Evolutionary conservation across 2,329 filamentous ascomycete genomes (phyloP).

Genomic region (Fusarium equiseti): DNA sequence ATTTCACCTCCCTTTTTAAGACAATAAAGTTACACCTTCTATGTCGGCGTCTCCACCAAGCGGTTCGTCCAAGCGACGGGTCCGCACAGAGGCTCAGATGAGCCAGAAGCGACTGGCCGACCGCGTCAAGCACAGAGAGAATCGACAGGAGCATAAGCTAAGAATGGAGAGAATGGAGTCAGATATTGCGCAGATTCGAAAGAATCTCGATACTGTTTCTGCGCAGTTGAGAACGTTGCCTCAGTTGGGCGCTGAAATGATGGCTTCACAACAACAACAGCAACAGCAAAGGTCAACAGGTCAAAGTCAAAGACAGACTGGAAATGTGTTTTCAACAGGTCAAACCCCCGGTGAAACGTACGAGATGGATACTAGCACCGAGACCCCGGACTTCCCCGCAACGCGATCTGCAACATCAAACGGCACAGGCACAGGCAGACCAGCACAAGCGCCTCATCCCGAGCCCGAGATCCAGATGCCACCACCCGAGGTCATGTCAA

Average conservation of each 20-base stretch:
- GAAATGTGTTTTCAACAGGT: slow-evolving; percentile 1
- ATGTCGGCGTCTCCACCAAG: slow-evolving; percentile 35
- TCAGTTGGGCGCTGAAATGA: slow-evolving; percentile 20
- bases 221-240: slow-evolving; percentile 32
- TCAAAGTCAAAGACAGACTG: slow-evolving; percentile 7
- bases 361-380: slow-evolving; percentile 8
- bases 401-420: slow-evolving; percentile 6
- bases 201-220: slow-evolving; percentile 37
- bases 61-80: slow-evolving; percentile 32
- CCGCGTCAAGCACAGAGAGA: slow-evolving; percentile 45
- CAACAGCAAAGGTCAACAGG: not conserved
- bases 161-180: slow-evolving; percentile 46
- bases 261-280: slow-evolving; percentile 31
- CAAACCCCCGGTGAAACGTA: slow-evolving; percentile 18
- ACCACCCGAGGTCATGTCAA: slow-evolving; percentile 23
- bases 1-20: slow-evolving; percentile 13
- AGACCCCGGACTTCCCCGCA: slow-evolving; percentile 22
- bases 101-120: slow-evolving; percentile 46
- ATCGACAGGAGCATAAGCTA: slow-evolving; percentile 44
- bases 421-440: not conserved
- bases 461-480: slow-evolving; percentile 12
- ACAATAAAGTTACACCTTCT: not conserved
- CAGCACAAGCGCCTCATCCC: slow-evolving; percentile 1
- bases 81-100: slow-evolving; percentile 46
- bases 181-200: slow-evolving; percentile 42